Base-by-base conservation (phyloP, 2,329 filamentous ascomycete genomes). In the Xylaria sp. region DNA sequence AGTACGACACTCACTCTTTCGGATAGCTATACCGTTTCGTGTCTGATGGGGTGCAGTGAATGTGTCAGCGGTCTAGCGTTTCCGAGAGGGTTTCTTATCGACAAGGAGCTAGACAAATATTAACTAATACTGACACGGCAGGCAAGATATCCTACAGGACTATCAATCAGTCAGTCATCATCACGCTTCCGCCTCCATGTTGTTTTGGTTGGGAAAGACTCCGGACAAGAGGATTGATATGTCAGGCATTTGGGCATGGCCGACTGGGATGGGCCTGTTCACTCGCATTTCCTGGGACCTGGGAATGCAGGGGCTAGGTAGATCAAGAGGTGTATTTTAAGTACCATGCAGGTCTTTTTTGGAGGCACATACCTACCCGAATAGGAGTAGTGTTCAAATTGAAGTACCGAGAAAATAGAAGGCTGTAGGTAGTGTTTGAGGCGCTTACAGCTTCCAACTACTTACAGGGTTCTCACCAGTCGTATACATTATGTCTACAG, bases 281-380 rank as follows among this genome's bases (percentile, higher is more conserved):
- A 57, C 69, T 65, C 65, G 68, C 73, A 73, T 75, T 67, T 74
- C 62, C 70, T 74, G 74, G 74, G 72, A 73, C 64, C 65, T 74
- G 69, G 67, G 61, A 72, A 69, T 67, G 70, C 72, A 74, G 73
- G 73, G 71, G 74, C 57, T 42, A 64, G 65, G 67, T 50, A 61
- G 68, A 64, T 64, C 57, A 64, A 69, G 61, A 64, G 34, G 64
- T 64, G 61, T 71, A 67, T 64, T 71, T 67, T 64, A 69, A 69
- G 68, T 69, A 69, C 68, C 68, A 69, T 69, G 64, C 68, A 69
- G 68, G 68, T 68, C 68, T 69, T 67, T 67, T 56, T 42, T 61
- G 51, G 51, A 64, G 50, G 47, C 34, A 50, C 5, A 27, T 57
- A 27, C 34, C 17, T 55, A 27, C 62, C 34, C 14, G 7, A 65